Evolutionary conservation across 1,139 yeast genomes (phyloP).

Genomic region (Taphrina flavorubra): DNA sequence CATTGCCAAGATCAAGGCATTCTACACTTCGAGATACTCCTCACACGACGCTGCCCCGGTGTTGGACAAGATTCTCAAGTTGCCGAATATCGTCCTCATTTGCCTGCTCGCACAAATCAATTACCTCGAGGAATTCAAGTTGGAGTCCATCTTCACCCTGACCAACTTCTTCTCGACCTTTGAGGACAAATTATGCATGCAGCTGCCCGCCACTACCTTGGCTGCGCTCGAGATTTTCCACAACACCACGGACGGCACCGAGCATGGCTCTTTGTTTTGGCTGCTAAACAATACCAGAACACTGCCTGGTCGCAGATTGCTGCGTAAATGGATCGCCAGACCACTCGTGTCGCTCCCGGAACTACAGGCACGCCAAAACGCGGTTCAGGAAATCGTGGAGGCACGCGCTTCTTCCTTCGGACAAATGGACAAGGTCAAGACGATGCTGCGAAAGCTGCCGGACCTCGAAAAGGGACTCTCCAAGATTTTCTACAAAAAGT

Average conservation of each 20-base stretch:
- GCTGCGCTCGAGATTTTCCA: conserved; percentile 74
- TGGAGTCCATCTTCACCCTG: conserved; percentile 64
- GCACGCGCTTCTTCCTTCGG: conserved; percentile 46
- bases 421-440: conserved; percentile 59
- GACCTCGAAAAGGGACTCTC: conserved; percentile 74
- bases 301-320: conserved; percentile 69
- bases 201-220: conserved; percentile 70
- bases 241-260: conserved; percentile 63
- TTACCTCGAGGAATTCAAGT: conserved; percentile 67
- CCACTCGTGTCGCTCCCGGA: conserved; percentile 65
- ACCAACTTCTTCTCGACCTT: conserved; percentile 62
- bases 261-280: conserved; percentile 76
- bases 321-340: conserved; percentile 72
- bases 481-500: conserved; percentile 68
- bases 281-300: conserved; percentile 80
- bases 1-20: conserved; percentile 28
- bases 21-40: conserved; percentile 36
- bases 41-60: conserved; percentile 18
- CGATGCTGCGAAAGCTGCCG: conserved; percentile 57
- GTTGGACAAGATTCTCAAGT: conserved; percentile 17
- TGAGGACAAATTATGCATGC: conserved; percentile 62
- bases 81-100: conserved; percentile 51
- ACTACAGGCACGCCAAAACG: conserved; percentile 67
- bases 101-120: conserved; percentile 60
- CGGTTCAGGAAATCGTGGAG: conserved; percentile 66